Percentiles rank a stretch among this genome's conserved stretches.
phyloP scores from a whole-genome alignment of 2,329 filamentous ascomycete species.

The Phoma sp. region DNA sequence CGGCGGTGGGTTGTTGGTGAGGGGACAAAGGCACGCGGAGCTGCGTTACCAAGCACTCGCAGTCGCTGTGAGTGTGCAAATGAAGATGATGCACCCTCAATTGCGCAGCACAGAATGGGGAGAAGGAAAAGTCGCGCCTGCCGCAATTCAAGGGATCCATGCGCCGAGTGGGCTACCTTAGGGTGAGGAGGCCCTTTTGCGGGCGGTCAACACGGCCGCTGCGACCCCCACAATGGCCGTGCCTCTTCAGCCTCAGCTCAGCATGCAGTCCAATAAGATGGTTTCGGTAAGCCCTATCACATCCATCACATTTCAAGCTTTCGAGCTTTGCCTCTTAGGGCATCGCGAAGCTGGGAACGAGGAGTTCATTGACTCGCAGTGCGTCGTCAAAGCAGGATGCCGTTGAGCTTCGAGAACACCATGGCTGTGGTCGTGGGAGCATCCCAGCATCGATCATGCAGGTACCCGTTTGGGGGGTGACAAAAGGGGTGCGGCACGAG shows the following conservation, averaged over 20 bases:
- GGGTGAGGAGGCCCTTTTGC: background rate
- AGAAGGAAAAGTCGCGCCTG: conserved; percentile 12
- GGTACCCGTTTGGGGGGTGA: conserved; percentile 17
- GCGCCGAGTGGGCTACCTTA: background rate
- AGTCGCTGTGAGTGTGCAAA: background rate
- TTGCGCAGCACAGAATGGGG: conserved; percentile 1
- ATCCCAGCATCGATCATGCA: conserved; percentile 20
- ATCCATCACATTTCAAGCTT: conserved; percentile 7
- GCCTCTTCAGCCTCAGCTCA: conserved; percentile 13
- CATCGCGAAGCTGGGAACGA: background rate
- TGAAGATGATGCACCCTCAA: background rate
- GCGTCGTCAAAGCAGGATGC: background rate
- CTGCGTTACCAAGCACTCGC: conserved; percentile 1
- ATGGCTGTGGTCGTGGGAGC: background rate
- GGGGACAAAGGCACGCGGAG: conserved; percentile 24
- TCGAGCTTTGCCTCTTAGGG: background rate
- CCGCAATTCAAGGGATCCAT: conserved; percentile 13
- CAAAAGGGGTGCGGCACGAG: conserved; percentile 5
- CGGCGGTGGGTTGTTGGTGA: conserved; percentile 21
- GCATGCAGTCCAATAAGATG: conserved; percentile 10
- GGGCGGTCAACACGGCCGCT: conserved; percentile 10
- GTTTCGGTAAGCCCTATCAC: conserved; percentile 9
- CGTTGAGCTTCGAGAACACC: background rate
- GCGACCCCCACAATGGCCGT: conserved; percentile 8
- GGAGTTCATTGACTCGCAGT: conserved; percentile 3